A percentile compares a stretch with the other conserved stretches of the same genome.
phyloP scores from a whole-genome alignment of 495 filamentous ascomycete species.

The Xylaria flabelliformis region DNA sequence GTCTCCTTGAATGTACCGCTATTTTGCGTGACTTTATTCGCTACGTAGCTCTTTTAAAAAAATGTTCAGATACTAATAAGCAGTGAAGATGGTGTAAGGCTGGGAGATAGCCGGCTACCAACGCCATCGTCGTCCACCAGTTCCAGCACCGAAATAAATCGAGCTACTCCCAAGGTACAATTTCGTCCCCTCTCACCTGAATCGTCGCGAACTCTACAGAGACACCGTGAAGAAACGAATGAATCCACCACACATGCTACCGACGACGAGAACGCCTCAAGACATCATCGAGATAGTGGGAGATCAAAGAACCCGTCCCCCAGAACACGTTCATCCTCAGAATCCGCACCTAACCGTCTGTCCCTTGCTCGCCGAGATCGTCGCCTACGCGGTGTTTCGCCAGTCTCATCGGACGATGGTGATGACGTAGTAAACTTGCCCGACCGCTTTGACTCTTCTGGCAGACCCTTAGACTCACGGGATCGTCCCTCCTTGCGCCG shows the following conservation, averaged over 20 bases:
- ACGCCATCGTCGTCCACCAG: conserved; percentile 7
- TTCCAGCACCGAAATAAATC: conserved; percentile 21
- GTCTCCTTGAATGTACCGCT: conserved; percentile 41
- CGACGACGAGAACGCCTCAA: conserved; percentile 3
- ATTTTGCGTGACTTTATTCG: conserved; percentile 12
- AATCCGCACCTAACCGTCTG: conserved; percentile 43
- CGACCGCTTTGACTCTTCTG: conserved; percentile 69
- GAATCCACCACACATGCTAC: conserved; percentile 21
- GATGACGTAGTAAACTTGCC: conserved; percentile 59
- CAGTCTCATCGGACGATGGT: conserved; percentile 33
- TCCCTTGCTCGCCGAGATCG: conserved; percentile 30
- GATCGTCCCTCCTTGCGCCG: conserved; percentile 4
- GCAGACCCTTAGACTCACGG: conserved; percentile 51
- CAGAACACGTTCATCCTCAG: conserved; percentile 42
- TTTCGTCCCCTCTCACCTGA: conserved; percentile 54
- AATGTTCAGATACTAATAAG: background rate
- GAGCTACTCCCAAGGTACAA: conserved; percentile 42
- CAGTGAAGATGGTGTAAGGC: conserved; percentile 49
- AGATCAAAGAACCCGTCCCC: conserved; percentile 22
- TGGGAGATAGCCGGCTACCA: conserved; percentile 19
- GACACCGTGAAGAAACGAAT: conserved; percentile 39
- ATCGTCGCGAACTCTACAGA: conserved; percentile 47
- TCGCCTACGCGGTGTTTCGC: conserved; percentile 24
- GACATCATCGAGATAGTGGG: background rate
- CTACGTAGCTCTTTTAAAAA: background rate